These are phyloP conservation scores for Umbelopsis vinacea DNA, from an alignment of 192 early-diverging fungal species.

Conservation along the genomic window DNA sequence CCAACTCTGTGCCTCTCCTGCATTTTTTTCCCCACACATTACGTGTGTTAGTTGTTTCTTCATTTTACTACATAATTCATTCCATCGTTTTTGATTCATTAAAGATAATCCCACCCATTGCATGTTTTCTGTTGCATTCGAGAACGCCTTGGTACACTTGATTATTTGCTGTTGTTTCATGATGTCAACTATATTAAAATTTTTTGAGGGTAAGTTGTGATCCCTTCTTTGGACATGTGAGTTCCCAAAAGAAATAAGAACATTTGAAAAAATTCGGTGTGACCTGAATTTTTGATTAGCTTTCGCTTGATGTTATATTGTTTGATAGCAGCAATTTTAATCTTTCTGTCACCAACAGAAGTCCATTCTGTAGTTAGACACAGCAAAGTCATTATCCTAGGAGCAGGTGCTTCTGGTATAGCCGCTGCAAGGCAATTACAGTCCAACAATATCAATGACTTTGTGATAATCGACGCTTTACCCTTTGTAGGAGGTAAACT, in stretches of 20 bases:
- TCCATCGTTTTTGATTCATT: background rate
- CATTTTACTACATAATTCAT: constrained; percentile 2
- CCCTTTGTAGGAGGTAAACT: constrained; percentile 15
- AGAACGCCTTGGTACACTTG: no score
- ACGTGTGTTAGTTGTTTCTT: background rate
- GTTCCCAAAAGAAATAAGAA: no score
- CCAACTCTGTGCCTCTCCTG: background rate
- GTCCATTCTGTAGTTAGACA: background rate
- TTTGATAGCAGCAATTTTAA: background rate
- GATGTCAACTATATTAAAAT: background rate
- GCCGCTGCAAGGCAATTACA: constrained; percentile 22
- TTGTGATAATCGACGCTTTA: constrained; percentile 26
- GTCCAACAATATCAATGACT: background rate
- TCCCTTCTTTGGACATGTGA: no score
- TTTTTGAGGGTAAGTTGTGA: background rate
- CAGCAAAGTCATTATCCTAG: constrained; percentile 24
- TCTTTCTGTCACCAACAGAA: background rate
- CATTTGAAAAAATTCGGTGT: background rate
- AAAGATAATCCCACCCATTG: background rate
- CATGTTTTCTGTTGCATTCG: no score
- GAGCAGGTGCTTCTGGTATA: constrained; percentile 26
- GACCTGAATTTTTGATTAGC: background rate
- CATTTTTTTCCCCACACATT: background rate
- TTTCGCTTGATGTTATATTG: background rate
- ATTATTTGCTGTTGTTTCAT: background rate